Conservation (phyloP, 176 grass and related monocot genomes). For the Poa pratensis region DNA sequence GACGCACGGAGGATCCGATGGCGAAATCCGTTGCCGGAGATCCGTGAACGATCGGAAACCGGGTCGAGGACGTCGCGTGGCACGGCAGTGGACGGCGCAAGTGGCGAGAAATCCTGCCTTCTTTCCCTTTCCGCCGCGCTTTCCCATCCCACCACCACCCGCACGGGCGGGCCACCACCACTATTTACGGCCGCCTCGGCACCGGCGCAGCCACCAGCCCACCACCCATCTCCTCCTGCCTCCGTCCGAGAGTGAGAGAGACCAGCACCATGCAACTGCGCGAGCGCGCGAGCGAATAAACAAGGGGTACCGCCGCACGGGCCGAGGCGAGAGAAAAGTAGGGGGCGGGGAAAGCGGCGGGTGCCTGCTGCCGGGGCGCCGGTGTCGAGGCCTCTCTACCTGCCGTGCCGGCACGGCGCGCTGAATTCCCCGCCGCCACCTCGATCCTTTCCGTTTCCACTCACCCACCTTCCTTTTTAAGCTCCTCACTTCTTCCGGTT, state of each 20-base stretch:
- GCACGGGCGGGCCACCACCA: slow-evolving; percentile 6
- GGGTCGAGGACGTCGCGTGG: too few species aligned
- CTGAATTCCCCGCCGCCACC: slow-evolving; percentile 26
- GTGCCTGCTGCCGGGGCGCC: slow-evolving; percentile 46
- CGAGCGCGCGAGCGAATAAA: slow-evolving; percentile 27
- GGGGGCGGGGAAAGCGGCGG: not conserved
- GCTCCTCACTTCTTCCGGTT: not conserved
- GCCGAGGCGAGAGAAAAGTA: not conserved
- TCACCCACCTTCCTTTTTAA: slow-evolving; percentile 8
- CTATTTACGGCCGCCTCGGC: slow-evolving; percentile 8
- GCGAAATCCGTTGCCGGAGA: too few species aligned
- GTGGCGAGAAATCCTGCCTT: slow-evolving; percentile 31
- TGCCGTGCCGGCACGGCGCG: not conserved
- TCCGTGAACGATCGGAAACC: too few species aligned
- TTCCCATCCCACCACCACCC: slow-evolving; percentile 27
- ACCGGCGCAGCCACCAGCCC: slow-evolving; percentile 7
- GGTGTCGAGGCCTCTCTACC: slow-evolving; percentile 34
- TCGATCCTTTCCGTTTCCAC: slow-evolving; percentile 27
- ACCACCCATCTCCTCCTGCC: not conserved
- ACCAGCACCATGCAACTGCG: not conserved
- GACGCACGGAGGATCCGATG: too few species aligned
- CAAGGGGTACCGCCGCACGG: not conserved
- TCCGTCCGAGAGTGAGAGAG: not conserved
- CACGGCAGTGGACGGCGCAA: slow-evolving; percentile 3
- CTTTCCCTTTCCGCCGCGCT: slow-evolving; percentile 18